Evolutionary conservation across 179 eudicot genomes (phyloP).

Genomic region (Heliamphora pulchella): DNA sequence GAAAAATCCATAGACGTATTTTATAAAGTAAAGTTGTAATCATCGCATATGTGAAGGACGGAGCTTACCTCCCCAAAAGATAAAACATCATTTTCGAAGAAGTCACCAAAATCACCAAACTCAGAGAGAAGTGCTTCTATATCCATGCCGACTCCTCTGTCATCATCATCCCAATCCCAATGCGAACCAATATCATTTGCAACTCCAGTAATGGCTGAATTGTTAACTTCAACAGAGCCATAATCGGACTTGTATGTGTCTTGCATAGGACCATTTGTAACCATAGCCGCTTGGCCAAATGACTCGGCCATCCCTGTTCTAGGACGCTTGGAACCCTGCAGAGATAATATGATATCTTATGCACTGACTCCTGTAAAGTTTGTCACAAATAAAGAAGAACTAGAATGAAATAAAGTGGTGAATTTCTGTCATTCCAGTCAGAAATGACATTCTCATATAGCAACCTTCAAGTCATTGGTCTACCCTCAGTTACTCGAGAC

Average conservation of each 20-base stretch:
- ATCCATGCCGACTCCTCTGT: constrained; percentile 66
- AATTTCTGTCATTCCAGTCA: background rate
- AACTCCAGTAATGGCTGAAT: constrained; percentile 43
- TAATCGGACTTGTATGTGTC: constrained; percentile 36
- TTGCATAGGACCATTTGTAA: constrained; percentile 45
- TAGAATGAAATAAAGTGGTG: background rate
- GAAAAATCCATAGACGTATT: background rate
- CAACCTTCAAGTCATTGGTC: background rate
- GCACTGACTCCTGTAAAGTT: background rate
- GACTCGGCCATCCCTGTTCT: constrained; percentile 60
- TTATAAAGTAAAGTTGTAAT: background rate
- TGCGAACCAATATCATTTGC: constrained; percentile 55
- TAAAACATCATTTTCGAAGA: constrained; percentile 74
- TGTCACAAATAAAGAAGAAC: background rate
- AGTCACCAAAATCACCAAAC: constrained; percentile 97
- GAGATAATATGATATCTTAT: constrained; percentile 9
- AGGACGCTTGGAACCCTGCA: constrained; percentile 82
- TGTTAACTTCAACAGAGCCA: constrained; percentile 39
- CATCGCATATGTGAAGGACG: background rate
- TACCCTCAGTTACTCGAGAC: background rate
- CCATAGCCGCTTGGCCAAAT: constrained; percentile 50
- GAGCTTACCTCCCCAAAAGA: constrained; percentile 88
- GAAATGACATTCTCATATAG: background rate
- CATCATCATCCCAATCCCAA: constrained; percentile 96
- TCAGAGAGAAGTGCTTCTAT: constrained; percentile 90